Conservation (phyloP, 1,284 basidiomycete genomes). For the Ganoderma multipileum region DNA sequence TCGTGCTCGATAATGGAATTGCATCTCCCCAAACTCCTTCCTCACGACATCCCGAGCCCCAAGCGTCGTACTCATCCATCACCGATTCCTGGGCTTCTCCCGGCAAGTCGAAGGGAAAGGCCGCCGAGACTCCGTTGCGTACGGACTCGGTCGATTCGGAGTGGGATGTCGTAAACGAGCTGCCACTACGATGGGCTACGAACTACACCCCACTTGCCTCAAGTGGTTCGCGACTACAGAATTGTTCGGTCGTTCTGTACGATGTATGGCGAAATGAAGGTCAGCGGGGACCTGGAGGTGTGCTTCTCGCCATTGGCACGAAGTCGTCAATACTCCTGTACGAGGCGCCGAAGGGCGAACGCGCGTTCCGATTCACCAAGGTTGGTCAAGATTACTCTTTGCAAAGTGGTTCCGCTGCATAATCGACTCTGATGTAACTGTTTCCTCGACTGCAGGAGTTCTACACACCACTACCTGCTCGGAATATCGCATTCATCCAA, state of each 20-base stretch:
- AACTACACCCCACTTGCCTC: slow-evolving; percentile 79
- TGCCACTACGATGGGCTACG: slow-evolving; percentile 80
- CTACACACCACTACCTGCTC: slow-evolving; percentile 74
- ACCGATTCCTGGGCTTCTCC: slow-evolving; percentile 29
- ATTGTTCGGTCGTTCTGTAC: slow-evolving; percentile 66
- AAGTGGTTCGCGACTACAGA: slow-evolving; percentile 66
- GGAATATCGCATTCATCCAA: slow-evolving; percentile 69
- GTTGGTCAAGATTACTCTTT: slow-evolving; percentile 41
- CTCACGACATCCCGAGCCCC: slow-evolving; percentile 32
- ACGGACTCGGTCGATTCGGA: slow-evolving; percentile 44
- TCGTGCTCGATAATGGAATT: slow-evolving; percentile 56
- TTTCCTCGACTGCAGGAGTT: slow-evolving; percentile 62
- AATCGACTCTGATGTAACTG: slow-evolving; percentile 2
- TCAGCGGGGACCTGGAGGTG: slow-evolving; percentile 57
- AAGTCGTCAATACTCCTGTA: slow-evolving; percentile 76
- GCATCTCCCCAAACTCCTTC: slow-evolving; percentile 29
- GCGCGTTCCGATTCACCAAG: slow-evolving; percentile 83
- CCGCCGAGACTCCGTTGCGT: slow-evolving; percentile 18
- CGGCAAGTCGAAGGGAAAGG: slow-evolving; percentile 15
- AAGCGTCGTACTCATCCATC: slow-evolving; percentile 37
- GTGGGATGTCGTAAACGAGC: slow-evolving; percentile 81
- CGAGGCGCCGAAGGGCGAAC: slow-evolving; percentile 79
- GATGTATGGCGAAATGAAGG: slow-evolving; percentile 68
- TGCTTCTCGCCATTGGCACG: slow-evolving; percentile 76
- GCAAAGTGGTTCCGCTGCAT: neutral